Percentiles rank a stretch among this genome's conserved stretches.
Conservation (phyloP, 1,139 yeast genomes). For the Pichia cactophila region DNA sequence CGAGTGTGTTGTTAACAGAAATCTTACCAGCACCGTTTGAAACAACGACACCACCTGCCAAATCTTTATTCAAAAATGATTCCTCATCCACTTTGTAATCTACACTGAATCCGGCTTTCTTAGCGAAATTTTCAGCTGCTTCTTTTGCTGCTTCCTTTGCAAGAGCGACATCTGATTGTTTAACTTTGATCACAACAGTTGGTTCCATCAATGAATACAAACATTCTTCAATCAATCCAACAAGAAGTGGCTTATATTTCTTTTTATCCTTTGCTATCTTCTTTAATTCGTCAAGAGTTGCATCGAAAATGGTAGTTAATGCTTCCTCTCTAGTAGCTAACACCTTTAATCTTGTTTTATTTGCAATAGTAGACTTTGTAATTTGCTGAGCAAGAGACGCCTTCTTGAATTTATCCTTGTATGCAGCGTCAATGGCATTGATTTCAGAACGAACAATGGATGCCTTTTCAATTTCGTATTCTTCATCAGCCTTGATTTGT, state of each 20-base stretch:
- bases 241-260: slow-evolving; percentile 62
- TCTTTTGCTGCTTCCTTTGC: slow-evolving; percentile 57
- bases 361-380: slow-evolving; percentile 88
- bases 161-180: slow-evolving; percentile 57
- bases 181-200: slow-evolving; percentile 55
- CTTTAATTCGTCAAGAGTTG: slow-evolving; percentile 57
- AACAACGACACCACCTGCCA: slow-evolving; percentile 81
- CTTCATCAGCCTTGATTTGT: slow-evolving; percentile 93
- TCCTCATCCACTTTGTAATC: slow-evolving; percentile 48
- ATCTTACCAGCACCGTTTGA: slow-evolving; percentile 71
- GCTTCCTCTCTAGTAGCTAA: slow-evolving; percentile 82
- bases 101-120: slow-evolving; percentile 45
- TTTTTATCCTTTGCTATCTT: slow-evolving; percentile 43
- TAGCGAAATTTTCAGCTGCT: slow-evolving; percentile 59
- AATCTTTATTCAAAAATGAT: slow-evolving; percentile 49
- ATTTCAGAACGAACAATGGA: slow-evolving; percentile 88
- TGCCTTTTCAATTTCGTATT: slow-evolving; percentile 96
- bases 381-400: slow-evolving; percentile 91
- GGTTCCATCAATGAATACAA: slow-evolving; percentile 68
- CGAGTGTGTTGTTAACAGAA: slow-evolving; percentile 85
- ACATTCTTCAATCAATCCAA: slow-evolving; percentile 80
- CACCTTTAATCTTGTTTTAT: slow-evolving; percentile 88
- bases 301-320: slow-evolving; percentile 64
- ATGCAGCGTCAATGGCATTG: slow-evolving; percentile 74
- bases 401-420: slow-evolving; percentile 81